Evolutionary conservation across 2,329 filamentous ascomycete species (phyloP).

Genomic region (Aspergillus pseudoglaucus): DNA sequence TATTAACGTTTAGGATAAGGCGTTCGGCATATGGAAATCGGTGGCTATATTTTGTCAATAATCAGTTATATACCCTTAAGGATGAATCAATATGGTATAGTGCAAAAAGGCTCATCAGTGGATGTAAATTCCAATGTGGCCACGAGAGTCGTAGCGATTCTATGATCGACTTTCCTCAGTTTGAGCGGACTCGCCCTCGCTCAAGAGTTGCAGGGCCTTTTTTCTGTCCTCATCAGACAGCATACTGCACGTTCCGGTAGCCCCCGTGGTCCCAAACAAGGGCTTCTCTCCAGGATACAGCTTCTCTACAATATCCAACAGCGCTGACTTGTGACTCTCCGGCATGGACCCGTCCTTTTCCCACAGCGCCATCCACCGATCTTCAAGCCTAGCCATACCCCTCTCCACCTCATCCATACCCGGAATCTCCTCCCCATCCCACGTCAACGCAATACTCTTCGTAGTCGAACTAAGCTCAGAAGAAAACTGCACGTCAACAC

Average conservation of each 20-base stretch:
- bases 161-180: neutral
- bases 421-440: constrained; percentile 30
- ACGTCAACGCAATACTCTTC: constrained; percentile 25
- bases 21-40: constrained; percentile 9
- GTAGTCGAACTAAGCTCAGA: constrained; percentile 5
- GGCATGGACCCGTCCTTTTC: constrained; percentile 8
- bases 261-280: constrained; percentile 5
- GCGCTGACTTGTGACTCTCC: constrained; percentile 12
- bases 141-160: neutral
- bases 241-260: constrained; percentile 3
- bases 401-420: constrained; percentile 27
- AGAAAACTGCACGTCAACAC: constrained; percentile 32
- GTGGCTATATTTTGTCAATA: neutral
- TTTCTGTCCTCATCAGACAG: constrained; percentile 17
- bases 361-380: constrained; percentile 26
- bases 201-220: constrained; percentile 14
- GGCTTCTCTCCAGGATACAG: constrained; percentile 21
- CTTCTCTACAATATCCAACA: constrained; percentile 23
- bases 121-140: too few relatives aligned
- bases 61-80: neutral
- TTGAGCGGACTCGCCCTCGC: neutral
- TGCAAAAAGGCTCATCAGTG: too few relatives aligned
- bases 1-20: constrained; percentile 7
- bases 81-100: neutral
- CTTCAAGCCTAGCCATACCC: constrained; percentile 16